These are phyloP conservation scores for Claviceps africana DNA, from an alignment of 2,329 filamentous ascomycete species.

Conservation along the genomic window DNA sequence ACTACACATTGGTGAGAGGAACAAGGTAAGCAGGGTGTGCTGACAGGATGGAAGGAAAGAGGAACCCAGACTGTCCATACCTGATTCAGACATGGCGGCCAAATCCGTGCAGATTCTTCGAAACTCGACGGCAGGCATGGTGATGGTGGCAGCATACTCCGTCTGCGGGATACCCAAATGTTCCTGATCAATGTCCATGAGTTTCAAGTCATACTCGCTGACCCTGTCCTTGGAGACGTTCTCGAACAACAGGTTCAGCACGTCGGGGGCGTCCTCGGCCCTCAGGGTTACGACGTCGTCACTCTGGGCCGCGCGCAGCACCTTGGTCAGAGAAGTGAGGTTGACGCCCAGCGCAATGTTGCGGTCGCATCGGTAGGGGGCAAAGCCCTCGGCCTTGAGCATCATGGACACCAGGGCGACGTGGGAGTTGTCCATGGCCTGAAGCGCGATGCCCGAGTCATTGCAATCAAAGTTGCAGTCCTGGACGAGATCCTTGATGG, in stretches of 20 bases:
- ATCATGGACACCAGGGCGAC: slow-evolving; percentile 98
- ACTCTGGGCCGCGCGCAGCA: slow-evolving; percentile 83
- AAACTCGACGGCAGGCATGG: slow-evolving; percentile 82
- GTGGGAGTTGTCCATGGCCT: slow-evolving; percentile 99
- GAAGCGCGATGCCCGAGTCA: slow-evolving; percentile 93
- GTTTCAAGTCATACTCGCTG: slow-evolving; percentile 98
- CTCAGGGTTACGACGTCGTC: slow-evolving; percentile 94
- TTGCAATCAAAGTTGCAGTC: slow-evolving; percentile 99
- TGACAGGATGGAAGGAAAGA: background rate
- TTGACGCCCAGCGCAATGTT: slow-evolving; percentile 98
- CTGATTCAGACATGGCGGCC: slow-evolving; percentile 84
- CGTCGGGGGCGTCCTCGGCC: slow-evolving; percentile 92
- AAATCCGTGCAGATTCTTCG: slow-evolving; percentile 90
- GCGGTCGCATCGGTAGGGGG: slow-evolving; percentile 92
- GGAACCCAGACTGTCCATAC: slow-evolving; percentile 32
- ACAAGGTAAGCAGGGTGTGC: background rate
- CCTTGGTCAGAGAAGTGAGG: slow-evolving; percentile 90
- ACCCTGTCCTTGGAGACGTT: slow-evolving; percentile 75
- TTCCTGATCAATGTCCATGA: slow-evolving; percentile 99
- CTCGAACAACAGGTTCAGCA: slow-evolving; percentile 92
- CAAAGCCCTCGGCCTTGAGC: slow-evolving; percentile 90
- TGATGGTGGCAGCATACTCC: slow-evolving; percentile 87
- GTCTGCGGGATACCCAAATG: slow-evolving; percentile 97
- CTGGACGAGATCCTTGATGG: slow-evolving; percentile 97
- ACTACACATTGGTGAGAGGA: slow-evolving; percentile 37